These are phyloP conservation scores for Perkinsus chesapeaki DNA, from an alignment of 169 alveolate genomes.

Conservation along the genomic window DNA sequence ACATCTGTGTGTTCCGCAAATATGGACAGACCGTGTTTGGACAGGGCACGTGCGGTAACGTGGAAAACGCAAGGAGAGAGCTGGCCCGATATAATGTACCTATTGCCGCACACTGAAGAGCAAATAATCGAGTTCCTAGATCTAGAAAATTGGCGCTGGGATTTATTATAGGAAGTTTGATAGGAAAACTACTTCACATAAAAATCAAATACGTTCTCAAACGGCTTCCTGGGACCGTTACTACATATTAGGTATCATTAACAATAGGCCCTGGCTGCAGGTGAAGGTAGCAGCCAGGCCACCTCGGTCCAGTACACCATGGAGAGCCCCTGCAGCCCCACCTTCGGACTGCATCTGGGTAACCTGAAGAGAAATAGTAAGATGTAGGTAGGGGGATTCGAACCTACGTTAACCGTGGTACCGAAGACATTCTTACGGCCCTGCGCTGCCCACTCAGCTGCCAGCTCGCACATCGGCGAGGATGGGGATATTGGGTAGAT, in stretches of 20 bases:
- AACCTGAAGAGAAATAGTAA: background rate
- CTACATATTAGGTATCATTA: slow-evolving; percentile 46
- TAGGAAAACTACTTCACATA: no score
- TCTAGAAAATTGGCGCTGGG: no score
- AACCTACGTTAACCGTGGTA: slow-evolving; percentile 37
- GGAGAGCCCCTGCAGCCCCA: slow-evolving; percentile 55
- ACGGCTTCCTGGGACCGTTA: no score
- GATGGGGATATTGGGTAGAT: slow-evolving; percentile 52
- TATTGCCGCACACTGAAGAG: no score
- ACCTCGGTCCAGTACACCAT: slow-evolving; percentile 44
- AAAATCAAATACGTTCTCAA: no score
- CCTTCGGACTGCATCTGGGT: slow-evolving; percentile 52
- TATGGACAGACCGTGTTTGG: slow-evolving; percentile 46
- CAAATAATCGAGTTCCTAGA: no score
- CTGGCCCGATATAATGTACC: slow-evolving; percentile 52
- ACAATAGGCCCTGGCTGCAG: slow-evolving; percentile 42
- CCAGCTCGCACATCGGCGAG: slow-evolving; percentile 47
- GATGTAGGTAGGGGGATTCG: background rate
- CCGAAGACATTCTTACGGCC: slow-evolving; percentile 43
- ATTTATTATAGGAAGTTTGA: no score
- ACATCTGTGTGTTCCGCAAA: slow-evolving; percentile 54
- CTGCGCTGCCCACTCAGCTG: slow-evolving; percentile 43
- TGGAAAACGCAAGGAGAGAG: slow-evolving; percentile 50
- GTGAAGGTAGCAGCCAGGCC: slow-evolving; percentile 45
- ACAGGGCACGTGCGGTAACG: slow-evolving; percentile 49